A percentile compares a stretch with the other conserved stretches of the same genome.
Evolutionary conservation across 108 stramenopile species (phyloP).

Genomic region (Parietichytrium sp.): DNA sequence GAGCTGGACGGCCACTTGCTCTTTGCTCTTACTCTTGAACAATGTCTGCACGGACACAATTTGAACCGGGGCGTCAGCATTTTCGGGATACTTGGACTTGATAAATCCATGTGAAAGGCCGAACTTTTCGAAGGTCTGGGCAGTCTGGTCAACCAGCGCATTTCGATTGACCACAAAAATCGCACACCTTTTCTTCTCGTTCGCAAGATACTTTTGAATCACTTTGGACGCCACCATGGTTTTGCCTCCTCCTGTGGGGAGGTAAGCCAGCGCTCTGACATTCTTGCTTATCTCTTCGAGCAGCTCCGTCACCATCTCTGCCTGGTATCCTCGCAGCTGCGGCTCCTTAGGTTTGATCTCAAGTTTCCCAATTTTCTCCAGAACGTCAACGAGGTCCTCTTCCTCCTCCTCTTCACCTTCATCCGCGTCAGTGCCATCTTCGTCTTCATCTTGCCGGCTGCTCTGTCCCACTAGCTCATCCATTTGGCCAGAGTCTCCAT

Average conservation of each 20-base stretch:
- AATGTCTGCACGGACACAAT: conserved; percentile 26
- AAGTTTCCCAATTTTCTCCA: neutral
- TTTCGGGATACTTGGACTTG: neutral
- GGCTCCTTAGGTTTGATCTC: too few relatives aligned
- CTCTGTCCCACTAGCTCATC: neutral
- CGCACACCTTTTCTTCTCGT: neutral
- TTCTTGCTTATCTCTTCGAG: neutral
- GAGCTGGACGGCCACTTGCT: neutral
- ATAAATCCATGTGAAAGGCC: neutral
- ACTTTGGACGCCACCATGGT: conserved; percentile 4
- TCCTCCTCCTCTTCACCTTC: neutral
- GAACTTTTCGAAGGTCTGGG: neutral
- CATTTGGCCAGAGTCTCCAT: neutral
- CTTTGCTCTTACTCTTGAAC: conserved; percentile 35
- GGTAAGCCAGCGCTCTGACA: neutral
- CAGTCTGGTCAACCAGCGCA: conserved; percentile 34
- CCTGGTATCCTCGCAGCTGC: too few relatives aligned
- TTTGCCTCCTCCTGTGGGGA: conserved; percentile 31
- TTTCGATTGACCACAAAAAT: conserved; percentile 15
- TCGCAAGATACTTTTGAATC: neutral
- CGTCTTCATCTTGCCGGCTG: neutral
- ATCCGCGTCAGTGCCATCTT: neutral
- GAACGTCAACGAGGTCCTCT: neutral
- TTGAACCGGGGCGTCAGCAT: neutral
- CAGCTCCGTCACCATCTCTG: neutral